Evolutionary conservation across 345 rosid genomes (phyloP).

Genomic region (Heritiera littoralis): DNA sequence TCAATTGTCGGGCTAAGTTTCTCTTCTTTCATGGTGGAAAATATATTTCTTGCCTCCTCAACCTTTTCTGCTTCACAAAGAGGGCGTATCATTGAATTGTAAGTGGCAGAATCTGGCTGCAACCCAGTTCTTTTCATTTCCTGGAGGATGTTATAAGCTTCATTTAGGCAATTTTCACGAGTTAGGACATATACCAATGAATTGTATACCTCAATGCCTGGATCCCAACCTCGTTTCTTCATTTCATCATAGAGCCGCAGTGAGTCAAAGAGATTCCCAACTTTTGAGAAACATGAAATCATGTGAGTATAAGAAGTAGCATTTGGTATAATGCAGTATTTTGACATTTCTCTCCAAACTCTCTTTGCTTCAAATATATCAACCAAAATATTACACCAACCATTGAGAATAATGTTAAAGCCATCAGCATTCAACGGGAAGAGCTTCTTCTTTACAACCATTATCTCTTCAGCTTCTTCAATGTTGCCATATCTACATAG

Average conservation of each 20-base stretch:
- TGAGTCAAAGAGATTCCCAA: constrained; percentile 80
- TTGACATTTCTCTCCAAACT: constrained; percentile 84
- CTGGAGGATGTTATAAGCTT: constrained; percentile 63
- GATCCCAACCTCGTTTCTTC: constrained; percentile 75
- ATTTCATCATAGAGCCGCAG: constrained; percentile 80
- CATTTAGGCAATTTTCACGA: constrained; percentile 62
- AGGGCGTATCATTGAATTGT: constrained; percentile 70
- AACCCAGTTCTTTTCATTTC: constrained; percentile 59
- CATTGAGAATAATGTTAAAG: constrained; percentile 75
- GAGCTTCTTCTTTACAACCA: constrained; percentile 75
- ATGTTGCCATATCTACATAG: constrained; percentile 78
- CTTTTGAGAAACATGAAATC: constrained; percentile 86
- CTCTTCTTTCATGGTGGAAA: no score
- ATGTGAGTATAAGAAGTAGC: constrained; percentile 61
- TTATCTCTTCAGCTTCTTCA: constrained; percentile 94
- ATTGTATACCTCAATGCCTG: constrained; percentile 65
- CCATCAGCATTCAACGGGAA: constrained; percentile 62
- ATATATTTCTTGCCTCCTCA: not conserved
- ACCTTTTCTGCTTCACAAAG: constrained; percentile 58
- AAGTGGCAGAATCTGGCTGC: constrained; percentile 67
- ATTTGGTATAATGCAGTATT: constrained; percentile 63
- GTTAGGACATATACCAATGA: constrained; percentile 74
- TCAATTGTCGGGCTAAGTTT: no score
- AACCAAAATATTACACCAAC: constrained; percentile 70
- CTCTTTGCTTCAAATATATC: constrained; percentile 85